Conservation (phyloP, 2,329 filamentous ascomycete species). For the Ramichloridium luteum region DNA sequence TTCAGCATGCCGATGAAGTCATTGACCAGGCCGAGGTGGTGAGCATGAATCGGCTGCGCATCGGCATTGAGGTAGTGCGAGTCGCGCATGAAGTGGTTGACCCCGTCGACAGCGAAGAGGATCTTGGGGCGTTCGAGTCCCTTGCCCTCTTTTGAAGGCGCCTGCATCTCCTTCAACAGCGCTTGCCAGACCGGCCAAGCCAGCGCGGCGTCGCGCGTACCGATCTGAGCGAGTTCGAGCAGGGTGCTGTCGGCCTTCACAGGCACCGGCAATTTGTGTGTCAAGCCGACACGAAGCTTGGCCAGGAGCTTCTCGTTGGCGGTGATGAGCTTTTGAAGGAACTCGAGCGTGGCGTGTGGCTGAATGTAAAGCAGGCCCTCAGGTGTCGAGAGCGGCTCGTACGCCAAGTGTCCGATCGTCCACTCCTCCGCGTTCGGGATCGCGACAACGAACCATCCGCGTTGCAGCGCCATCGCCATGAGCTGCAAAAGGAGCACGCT, state of each 20-base stretch:
- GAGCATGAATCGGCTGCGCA: conserved; percentile 67
- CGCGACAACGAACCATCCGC: conserved; percentile 79
- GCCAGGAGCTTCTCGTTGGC: conserved; percentile 58
- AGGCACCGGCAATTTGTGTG: conserved; percentile 47
- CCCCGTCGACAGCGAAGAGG: conserved; percentile 64
- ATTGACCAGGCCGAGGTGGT: conserved; percentile 65
- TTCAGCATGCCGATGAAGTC: conserved; percentile 66
- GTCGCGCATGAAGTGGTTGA: conserved; percentile 68
- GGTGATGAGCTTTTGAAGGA: conserved; percentile 60
- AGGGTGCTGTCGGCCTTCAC: conserved; percentile 50
- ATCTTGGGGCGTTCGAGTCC: conserved; percentile 46
- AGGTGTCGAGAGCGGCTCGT: conserved; percentile 52
- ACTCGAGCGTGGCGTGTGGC: conserved; percentile 59
- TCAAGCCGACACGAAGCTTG: conserved; percentile 37
- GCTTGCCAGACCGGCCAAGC: conserved; percentile 72
- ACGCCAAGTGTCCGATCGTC: conserved; percentile 68
- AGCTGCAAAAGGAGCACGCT: conserved; percentile 76
- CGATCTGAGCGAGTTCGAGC: conserved; percentile 53
- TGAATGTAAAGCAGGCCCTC: conserved; percentile 55
- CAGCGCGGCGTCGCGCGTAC: conserved; percentile 60
- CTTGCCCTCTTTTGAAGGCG: conserved; percentile 30
- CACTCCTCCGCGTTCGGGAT: conserved; percentile 86
- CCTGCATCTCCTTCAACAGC: conserved; percentile 66
- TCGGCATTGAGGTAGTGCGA: conserved; percentile 63
- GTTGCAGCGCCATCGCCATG: conserved; percentile 66